Conservation (phyloP, 768 basidiomycete species). For the Dentipellis sp. region DNA sequence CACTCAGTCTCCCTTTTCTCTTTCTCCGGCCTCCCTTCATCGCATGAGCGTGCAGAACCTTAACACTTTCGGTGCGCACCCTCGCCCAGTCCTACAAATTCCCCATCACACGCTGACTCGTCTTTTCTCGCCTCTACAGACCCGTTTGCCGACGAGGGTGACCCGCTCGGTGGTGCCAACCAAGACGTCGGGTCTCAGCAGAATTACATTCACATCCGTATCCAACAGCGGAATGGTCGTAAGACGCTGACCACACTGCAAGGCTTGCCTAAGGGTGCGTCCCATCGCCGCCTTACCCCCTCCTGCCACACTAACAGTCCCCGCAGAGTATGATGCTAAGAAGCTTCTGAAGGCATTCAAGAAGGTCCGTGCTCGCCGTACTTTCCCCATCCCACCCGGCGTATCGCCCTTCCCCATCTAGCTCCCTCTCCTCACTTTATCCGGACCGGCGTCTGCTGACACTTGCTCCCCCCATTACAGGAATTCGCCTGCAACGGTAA, state of each 20-base stretch:
- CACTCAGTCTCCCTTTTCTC: conserved; percentile 36
- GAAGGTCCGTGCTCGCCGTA: conserved; percentile 48
- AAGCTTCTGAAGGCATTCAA: conserved; percentile 99
- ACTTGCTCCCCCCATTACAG: conserved; percentile 27
- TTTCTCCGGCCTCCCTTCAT: conserved; percentile 36
- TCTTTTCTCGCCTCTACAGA: conserved; percentile 35
- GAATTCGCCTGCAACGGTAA: conserved; percentile 99
- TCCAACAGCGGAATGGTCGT: conserved; percentile 98
- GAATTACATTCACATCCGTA: conserved; percentile 90
- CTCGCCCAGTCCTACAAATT: conserved; percentile 12
- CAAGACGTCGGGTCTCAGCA: conserved; percentile 74
- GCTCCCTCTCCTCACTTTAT: not conserved
- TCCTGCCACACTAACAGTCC: conserved; percentile 1
- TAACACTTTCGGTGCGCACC: conserved; percentile 61
- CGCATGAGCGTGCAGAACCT: conserved; percentile 96
- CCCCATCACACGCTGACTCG: not conserved
- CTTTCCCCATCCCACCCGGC: not conserved
- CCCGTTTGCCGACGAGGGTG: conserved; percentile 94
- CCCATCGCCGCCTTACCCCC: conserved; percentile 7
- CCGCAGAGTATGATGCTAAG: conserved; percentile 88
- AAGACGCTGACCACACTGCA: conserved; percentile 98
- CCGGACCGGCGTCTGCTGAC: conserved; percentile 1
- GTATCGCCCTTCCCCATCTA: not conserved
- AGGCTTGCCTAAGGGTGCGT: conserved; percentile 81
- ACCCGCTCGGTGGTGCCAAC: conserved; percentile 55